Base-by-base conservation (phyloP, 2,329 filamentous ascomycete genomes). In the Cladophialophora exuberans region DNA sequence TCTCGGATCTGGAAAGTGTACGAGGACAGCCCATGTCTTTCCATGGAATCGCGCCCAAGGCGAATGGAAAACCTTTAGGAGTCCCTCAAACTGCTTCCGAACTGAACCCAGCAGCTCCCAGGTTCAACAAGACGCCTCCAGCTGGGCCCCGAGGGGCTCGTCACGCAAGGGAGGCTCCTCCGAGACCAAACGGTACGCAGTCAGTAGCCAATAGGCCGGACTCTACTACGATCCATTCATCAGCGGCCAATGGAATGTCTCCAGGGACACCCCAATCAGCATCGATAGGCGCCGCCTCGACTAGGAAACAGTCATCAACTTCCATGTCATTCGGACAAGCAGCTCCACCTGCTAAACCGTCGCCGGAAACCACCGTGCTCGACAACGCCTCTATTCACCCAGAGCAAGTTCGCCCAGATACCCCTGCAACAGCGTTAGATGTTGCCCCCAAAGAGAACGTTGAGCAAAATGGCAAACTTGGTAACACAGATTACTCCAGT, bases 1-100 rank as follows among this genome's bases (percentile, higher is more conserved):
- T 62, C 36, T 58, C 54, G 10, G 18, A 42, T 15, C 31, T 62
- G 5, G 30, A 52, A 25, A 56, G 38, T 25, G 52, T 59, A 7
- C 54, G 33, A 17, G 23, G 33, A 36, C 45, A 22, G n/a, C 18
- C 36, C 13, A 13, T 20, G 20, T 52, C 47, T 20, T 43, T 44
- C 6, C 6, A 15, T 13, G 31, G 35, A 7, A 50, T 18, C 35
- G 10, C 6, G 1, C 20, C 33, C 3, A 23, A 41, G 6, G 11
- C 28, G 36, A 46, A 52, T 20, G 35, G 46, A 22, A 39, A 1
- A 22, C 18, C 22, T 7, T n/a, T 22, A 5, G 10, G 10, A 9
- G 22, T 15, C 5, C 26, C 39, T 22, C 39, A 13, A 13, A 2
- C 39, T 13, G 9, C 18, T 15, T 22, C 13, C 22, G 22, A 10